Base-by-base conservation (phyloP, 2,329 filamentous ascomycete species). In the Hysterium pulicare region DNA sequence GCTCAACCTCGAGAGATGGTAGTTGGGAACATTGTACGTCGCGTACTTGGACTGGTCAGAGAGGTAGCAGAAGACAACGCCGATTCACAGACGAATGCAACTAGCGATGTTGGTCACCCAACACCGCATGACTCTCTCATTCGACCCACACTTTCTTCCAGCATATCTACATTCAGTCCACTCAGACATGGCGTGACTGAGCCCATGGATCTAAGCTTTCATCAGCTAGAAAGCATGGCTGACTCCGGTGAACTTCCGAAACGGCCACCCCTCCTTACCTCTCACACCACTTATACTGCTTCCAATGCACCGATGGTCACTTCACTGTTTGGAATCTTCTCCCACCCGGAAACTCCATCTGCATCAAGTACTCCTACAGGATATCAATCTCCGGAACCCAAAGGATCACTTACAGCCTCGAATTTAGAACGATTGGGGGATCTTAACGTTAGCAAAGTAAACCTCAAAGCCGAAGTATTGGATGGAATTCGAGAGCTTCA, bases 401-500 rank as follows among this genome's bases (percentile, higher is more conserved):
- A 59, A 41, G 54, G 53, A 47, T 54, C 61, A 23, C 50, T 65
- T 28, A 61, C 62, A 21, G 50, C 63, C 7, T 50, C 59, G 13
- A 66, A 65, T 35, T 49, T 68, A 15, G 61, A 67, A 42, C 57
- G 72, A 60, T 50, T 69, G 54, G 40, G 54, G 16, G 62, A 64
- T 20, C 68, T 75, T 10, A 64, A 66, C 51, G 57, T 50, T 45
- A 58, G 52, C 37, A 49, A 54, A 63, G 57, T 66, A 73, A 41
- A 50, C 28, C 78, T 86, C 46, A 86, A 90, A 47, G 88, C 88
- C 11, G 93, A 97, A 67, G 86, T 97, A 20, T 84, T 96, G 51
- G 87, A 93, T 56, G 93, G 90, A 32, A 96, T 98, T 57, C 84
- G 89, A 57, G 93, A 98, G 66, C 90, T 98, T 46, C 87, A 95